Conservation (phyloP, 345 rosid genomes). For the Eucalyptus leucophloia region DNA sequence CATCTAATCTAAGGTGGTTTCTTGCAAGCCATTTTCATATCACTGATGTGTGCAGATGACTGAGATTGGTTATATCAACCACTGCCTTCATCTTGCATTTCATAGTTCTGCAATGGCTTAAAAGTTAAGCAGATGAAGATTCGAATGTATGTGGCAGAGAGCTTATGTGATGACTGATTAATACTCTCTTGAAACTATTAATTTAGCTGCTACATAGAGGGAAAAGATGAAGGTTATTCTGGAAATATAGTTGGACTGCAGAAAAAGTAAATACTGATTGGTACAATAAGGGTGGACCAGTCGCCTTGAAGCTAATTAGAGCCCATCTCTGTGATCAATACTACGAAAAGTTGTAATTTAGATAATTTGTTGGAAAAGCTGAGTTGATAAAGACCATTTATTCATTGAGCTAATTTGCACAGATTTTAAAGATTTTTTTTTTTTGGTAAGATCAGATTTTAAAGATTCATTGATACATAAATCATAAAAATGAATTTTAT, state of each 20-base stretch:
- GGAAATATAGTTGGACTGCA: background rate
- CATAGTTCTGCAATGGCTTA: background rate
- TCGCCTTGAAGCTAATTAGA: background rate
- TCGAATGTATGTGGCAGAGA: background rate
- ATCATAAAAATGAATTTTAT: background rate
- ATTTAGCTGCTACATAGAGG: background rate
- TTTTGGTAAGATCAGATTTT: too few species aligned
- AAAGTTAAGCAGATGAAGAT: background rate
- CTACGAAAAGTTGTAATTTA: background rate
- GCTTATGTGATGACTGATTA: background rate
- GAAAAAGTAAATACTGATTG: background rate
- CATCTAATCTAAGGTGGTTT: background rate
- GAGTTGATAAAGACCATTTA: background rate
- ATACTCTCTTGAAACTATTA: background rate
- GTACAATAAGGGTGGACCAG: background rate
- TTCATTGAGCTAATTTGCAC: background rate
- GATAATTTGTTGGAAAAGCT: background rate
- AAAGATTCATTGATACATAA: background rate
- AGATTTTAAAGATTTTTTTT: background rate
- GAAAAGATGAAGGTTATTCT: background rate
- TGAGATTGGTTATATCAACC: background rate
- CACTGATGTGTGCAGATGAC: background rate
- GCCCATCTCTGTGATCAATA: background rate
- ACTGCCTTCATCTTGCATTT: background rate
- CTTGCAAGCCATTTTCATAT: background rate